Evolutionary conservation across 2,329 filamentous ascomycete species (phyloP), one percentile per base, ranked within the genome.

Genomic region (Graphilbum ipis-grandicollis): DNA sequence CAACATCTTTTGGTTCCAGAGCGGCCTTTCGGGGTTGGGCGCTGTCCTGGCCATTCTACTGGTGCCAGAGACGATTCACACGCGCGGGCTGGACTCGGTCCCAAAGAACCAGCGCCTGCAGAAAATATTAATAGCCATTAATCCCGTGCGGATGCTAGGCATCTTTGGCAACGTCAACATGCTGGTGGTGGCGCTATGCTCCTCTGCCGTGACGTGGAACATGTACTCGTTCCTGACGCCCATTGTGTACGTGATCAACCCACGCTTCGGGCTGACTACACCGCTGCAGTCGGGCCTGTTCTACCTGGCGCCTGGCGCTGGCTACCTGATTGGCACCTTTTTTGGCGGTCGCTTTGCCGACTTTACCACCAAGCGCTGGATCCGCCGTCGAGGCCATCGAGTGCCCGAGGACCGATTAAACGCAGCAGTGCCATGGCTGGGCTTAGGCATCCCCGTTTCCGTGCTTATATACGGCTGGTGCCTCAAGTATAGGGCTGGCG

Each of bases 301-400:
- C 55, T 82, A 79, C 50, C 68, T 82, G 17, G 75, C 76, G 0
- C 77, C 77, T 0, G 77, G 77, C 1, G 65, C 63, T 38, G 77
- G 77, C 1, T 81, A 80, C 46, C 56, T 82, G 0, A 39, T 68
- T 0, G 75, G 77, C 0, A 79, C 75, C 1, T 71, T 80, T 43
- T 58, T 78, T 40, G 76, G 77, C 22, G 77, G 77, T 1, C 64
- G 72, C n/a, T 81, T 70, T 56, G 74, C 76, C 0, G 77, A 82
- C 48, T 55, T 67, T 41, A 59, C 67, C 1, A 74, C 79, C 14
- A 68, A 67, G 39, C 66, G 65, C 43, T 78, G 66, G 57, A 74
- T 51, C 3, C 69, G 65, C 39, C 62, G 64, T 9, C 46, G 55
- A 14, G 71, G 71, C 4, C 48, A 60, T 18, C 72, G 78, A 3